phyloP scores from a whole-genome alignment of 225 moss, liverwort and hornwort species.

The Polytrichum formosum region DNA sequence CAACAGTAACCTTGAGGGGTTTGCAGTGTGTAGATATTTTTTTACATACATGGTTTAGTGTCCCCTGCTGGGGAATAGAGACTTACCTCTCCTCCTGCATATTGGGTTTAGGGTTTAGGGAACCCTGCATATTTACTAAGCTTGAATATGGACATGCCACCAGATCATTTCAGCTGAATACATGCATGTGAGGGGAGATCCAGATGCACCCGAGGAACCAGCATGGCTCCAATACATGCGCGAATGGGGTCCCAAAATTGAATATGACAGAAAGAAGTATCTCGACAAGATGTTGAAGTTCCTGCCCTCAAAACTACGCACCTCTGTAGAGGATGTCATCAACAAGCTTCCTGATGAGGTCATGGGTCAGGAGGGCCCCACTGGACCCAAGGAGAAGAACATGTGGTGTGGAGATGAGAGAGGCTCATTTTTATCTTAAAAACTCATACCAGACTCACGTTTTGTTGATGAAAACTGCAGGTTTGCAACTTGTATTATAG shows the following conservation, averaged over 20 bases:
- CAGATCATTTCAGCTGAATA: conserved; percentile 72
- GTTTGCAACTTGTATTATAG: background rate
- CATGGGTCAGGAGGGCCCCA: conserved; percentile 79
- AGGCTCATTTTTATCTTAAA: conserved; percentile 11
- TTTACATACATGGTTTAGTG: no score
- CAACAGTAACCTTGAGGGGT: no score
- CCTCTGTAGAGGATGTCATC: conserved; percentile 51
- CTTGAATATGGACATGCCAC: background rate
- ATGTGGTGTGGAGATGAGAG: conserved; percentile 79
- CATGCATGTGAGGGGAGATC: conserved; percentile 44
- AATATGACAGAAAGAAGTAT: conserved; percentile 74
- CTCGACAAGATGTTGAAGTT: conserved; percentile 50
- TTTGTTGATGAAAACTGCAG: no score
- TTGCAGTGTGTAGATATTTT: no score
- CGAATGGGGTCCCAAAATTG: conserved; percentile 78
- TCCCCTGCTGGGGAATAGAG: no score
- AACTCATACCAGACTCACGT: no score
- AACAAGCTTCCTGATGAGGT: conserved; percentile 80
- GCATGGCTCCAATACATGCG: conserved; percentile 86
- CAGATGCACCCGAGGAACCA: conserved; percentile 52
- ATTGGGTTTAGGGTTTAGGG: no score
- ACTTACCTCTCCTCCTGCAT: background rate
- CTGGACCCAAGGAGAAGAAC: conserved; percentile 65
- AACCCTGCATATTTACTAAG: background rate
- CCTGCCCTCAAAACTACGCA: conserved; percentile 54